Evolutionary conservation across 176 grass and related monocot species (phyloP).

Genomic region (Pontederia paniculata): DNA sequence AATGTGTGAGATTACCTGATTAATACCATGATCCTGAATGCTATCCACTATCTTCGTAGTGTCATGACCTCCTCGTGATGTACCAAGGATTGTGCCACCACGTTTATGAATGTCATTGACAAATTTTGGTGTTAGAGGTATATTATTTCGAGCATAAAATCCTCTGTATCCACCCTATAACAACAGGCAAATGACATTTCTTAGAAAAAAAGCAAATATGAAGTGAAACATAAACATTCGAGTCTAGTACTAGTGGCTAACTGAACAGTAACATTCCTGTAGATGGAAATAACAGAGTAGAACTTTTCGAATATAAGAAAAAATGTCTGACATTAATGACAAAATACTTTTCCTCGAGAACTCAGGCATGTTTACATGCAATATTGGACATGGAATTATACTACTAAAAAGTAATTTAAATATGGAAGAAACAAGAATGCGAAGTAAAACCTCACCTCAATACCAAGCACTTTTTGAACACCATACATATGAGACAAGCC

Average conservation of each 20-base stretch:
- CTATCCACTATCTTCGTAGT: conserved; percentile 17
- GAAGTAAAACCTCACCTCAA: conserved; percentile 7
- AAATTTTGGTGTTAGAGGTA: conserved; percentile 9
- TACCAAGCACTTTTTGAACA: conserved; percentile 10
- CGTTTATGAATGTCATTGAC: conserved; percentile 24
- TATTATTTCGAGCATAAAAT: conserved; percentile 16
- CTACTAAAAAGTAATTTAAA: not conserved
- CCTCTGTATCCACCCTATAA: conserved; percentile 18
- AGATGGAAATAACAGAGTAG: too few relatives aligned
- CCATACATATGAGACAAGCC: conserved; percentile 19
- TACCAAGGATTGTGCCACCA: conserved; percentile 14
- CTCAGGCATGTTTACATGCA: too few relatives aligned
- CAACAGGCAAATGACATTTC: not conserved
- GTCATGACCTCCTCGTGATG: conserved; percentile 23
- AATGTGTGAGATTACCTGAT: not conserved
- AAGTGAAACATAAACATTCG: not conserved
- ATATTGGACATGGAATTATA: too few relatives aligned
- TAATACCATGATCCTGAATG: conserved; percentile 15
- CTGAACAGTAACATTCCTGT: too few relatives aligned
- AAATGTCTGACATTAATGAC: too few relatives aligned
- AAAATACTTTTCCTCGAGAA: too few relatives aligned
- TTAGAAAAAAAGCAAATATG: not conserved
- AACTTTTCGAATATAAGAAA: too few relatives aligned
- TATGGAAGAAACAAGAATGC: not conserved
- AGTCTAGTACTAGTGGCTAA: too few relatives aligned